phyloP scores from a whole-genome alignment of 2,329 filamentous ascomycete genomes.

The Aspergillus sp. region DNA sequence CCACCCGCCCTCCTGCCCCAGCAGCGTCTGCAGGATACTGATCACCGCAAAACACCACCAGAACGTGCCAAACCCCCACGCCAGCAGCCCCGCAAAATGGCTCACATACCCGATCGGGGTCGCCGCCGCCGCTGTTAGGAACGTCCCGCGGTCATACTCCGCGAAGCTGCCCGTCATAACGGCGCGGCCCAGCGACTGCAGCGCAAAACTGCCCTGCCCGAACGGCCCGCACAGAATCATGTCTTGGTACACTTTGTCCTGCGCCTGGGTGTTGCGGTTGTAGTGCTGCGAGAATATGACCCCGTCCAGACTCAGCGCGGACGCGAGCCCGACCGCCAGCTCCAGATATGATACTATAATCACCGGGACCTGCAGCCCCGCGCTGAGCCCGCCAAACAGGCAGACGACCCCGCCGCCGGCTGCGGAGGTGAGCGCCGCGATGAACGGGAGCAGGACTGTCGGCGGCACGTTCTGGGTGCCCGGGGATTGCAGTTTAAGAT shows the following conservation, averaged over 20 bases:
- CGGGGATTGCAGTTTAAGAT: slow-evolving; percentile 27
- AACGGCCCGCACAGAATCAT: slow-evolving; percentile 36
- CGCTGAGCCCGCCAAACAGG: slow-evolving; percentile 15
- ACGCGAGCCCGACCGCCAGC: slow-evolving; percentile 24
- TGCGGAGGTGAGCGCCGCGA: slow-evolving; percentile 32
- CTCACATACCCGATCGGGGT: slow-evolving; percentile 23
- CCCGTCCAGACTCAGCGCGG: slow-evolving; percentile 23
- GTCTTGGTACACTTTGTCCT: slow-evolving; percentile 23
- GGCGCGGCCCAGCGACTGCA: slow-evolving; percentile 29
- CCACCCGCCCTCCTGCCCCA: slow-evolving; percentile 12
- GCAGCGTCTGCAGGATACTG: slow-evolving; percentile 21
- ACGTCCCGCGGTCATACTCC: slow-evolving; percentile 21
- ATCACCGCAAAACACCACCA: slow-evolving; percentile 35
- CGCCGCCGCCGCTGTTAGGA: slow-evolving; percentile 26
- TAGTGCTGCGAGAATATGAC: slow-evolving; percentile 27
- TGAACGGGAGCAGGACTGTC: slow-evolving; percentile 29
- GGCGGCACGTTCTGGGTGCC: slow-evolving; percentile 27
- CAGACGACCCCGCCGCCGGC: slow-evolving; percentile 31
- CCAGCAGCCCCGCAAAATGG: slow-evolving; percentile 28
- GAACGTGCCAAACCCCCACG: slow-evolving; percentile 34
- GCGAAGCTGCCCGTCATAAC: slow-evolving; percentile 23
- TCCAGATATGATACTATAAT: slow-evolving; percentile 36
- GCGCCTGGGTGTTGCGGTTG: slow-evolving; percentile 12
- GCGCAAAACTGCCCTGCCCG: slow-evolving; percentile 31
- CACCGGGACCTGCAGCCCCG: slow-evolving; percentile 26